phyloP scores from a whole-genome alignment of 2,329 filamentous ascomycete species.

The Ascochyta fabae region DNA sequence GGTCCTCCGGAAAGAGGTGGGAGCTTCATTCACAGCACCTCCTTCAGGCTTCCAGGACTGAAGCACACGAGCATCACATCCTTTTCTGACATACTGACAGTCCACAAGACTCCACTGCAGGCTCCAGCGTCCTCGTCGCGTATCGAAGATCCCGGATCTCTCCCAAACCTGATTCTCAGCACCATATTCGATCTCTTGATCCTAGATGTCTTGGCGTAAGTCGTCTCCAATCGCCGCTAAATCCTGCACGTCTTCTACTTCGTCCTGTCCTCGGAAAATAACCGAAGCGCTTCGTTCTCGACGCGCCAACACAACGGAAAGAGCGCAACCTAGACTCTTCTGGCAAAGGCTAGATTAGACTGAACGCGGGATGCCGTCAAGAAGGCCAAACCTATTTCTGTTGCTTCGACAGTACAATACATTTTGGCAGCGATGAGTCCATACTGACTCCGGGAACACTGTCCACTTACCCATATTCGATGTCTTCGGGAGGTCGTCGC shows the following conservation, averaged over 20 bases:
- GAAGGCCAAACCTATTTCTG: too few relatives aligned
- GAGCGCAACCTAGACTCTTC: too few relatives aligned
- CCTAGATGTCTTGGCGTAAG: constrained; percentile 13
- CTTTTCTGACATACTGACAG: neutral
- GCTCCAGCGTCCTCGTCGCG: neutral
- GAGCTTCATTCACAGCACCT: neutral
- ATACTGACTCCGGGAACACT: too few relatives aligned
- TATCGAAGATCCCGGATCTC: constrained; percentile 1
- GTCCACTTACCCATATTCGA: too few relatives aligned
- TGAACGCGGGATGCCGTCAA: neutral
- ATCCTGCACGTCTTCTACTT: neutral
- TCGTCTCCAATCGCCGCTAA: constrained; percentile 17
- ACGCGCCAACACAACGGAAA: too few relatives aligned
- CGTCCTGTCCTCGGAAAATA: neutral
- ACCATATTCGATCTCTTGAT: constrained; percentile 13
- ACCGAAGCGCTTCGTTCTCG: too few relatives aligned
- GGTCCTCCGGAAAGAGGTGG: neutral
- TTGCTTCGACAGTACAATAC: too few relatives aligned
- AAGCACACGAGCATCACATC: neutral
- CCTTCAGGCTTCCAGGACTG: neutral
- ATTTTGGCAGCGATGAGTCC: too few relatives aligned
- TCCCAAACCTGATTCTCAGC: constrained; percentile 6
- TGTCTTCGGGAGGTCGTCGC: too few relatives aligned
- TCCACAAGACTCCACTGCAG: neutral
- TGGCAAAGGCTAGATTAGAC: neutral